Evolutionary conservation across 2,329 filamentous ascomycete genomes (phyloP), one percentile per base, ranked within the genome.

Genomic region (Cytospora mali): DNA sequence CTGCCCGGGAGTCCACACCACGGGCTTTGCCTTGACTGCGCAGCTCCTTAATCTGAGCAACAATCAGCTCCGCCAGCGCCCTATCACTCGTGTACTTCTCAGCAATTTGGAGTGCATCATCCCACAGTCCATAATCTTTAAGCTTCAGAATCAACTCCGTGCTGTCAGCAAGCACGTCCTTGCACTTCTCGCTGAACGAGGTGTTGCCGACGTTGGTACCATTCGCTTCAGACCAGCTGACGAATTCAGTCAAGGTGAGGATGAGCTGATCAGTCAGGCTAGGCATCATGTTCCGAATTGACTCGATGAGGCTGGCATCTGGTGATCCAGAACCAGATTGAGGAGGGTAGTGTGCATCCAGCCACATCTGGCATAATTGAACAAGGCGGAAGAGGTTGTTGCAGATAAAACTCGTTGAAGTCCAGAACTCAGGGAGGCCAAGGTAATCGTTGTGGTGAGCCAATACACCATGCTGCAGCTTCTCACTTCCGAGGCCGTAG

Each of bases 401-500:
- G 56, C 86, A 83, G 61, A 88, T 79, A 66, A 81, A 85, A 50
- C 78, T 75, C 67, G 84, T 86, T 18, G 91, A 93, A 0, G 93
- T 97, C 95, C 95, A 99, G 51, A 93, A 90, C 64, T 91, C 88
- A 0, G 89, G 85, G 10, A 97, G 80, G 13, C 82, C 85, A 23
- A 88, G 82, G 70, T 92, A 93, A 51, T 85, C 84, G 18, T 82
- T 77, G 21, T 28, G 31, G 23, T 48, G 53, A 2, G 79, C 76
- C 11, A 91, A 75, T 27, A 92, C 84, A 7, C 89, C 88, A 67
- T 88, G 79, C 55, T 86, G 80, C 33, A 95, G 75, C 57, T 84
- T 78, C 66, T 93, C 90, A 18, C 84, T 77, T 21, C 83, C 81
- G 5, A 97, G 81, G 2, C 92, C 92, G 72, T 97, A 98, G 4